phyloP scores from a whole-genome alignment of 768 basidiomycete genomes.

The Roridomyces roridus region DNA sequence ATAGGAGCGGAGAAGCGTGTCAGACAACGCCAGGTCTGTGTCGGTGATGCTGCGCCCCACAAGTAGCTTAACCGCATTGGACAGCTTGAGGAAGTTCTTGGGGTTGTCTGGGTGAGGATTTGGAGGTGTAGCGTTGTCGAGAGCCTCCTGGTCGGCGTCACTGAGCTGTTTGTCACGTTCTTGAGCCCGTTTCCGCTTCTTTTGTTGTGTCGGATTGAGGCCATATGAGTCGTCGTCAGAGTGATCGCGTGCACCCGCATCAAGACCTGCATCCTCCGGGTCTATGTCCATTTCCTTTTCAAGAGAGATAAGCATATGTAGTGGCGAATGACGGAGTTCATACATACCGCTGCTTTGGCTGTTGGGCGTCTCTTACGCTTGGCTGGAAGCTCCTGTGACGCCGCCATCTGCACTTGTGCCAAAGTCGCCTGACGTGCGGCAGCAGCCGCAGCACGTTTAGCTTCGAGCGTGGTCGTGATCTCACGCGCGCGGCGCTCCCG shows the following conservation, averaged over 20 bases:
- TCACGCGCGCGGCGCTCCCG: background rate
- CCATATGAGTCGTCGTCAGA: background rate
- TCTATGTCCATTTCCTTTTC: slow-evolving; percentile 5
- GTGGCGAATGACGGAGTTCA: no score
- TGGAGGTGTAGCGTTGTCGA: background rate
- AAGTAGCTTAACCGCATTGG: slow-evolving; percentile 19
- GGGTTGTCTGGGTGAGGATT: slow-evolving; percentile 25
- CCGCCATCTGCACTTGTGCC: no score
- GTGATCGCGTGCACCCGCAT: background rate
- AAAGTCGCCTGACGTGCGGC: background rate
- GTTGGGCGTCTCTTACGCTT: no score
- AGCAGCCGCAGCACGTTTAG: background rate
- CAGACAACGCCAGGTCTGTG: slow-evolving; percentile 15
- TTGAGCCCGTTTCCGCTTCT: background rate
- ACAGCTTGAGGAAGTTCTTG: slow-evolving; percentile 29
- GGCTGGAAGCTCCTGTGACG: no score
- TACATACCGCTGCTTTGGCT: background rate
- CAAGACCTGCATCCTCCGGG: background rate
- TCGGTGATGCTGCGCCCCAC: slow-evolving; percentile 6
- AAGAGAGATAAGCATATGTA: no score
- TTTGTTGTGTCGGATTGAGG: slow-evolving; percentile 1
- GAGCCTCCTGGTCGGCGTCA: background rate
- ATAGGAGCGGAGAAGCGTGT: slow-evolving; percentile 29
- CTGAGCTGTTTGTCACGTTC: background rate
- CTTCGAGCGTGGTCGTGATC: background rate